Evolutionary conservation across 352 stramenopile species (phyloP), one percentile per base, ranked within the genome.

Genomic region (Globisporangium rhizosaccharum): DNA sequence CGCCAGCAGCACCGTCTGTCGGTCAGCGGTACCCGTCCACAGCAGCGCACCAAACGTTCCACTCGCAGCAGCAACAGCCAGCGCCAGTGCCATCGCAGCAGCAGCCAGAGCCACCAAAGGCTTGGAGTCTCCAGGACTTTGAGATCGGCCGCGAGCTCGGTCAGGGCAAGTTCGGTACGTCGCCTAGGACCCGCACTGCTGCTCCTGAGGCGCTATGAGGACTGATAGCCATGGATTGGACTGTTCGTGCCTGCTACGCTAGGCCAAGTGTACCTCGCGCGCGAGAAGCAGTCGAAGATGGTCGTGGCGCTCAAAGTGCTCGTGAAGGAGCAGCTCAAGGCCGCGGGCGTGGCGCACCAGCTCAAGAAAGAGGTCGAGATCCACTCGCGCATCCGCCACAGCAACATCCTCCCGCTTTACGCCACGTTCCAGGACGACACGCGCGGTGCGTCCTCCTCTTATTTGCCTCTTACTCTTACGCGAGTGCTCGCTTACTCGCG

Each of bases 301-400:
- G 62, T 87, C 46, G 75, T 97, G n/a, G 90, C 90, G 28, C 68
- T 97, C 28, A 97, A 97, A 62, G 80, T 97, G 57, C 68, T 97
- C 33, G 84, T 93, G n/a, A 97, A 97, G 56, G 77, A 88, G 17
- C 80, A 92, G 48, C 65, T 96, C 11, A 82, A 80, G 17, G 63
- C 71, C 11, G 71, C 76, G 1, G 82, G 82, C 30, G 82, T 90
- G 0, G 72, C 79, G 9, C 76, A 96, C 30, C 88, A 96, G 51
- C 72, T 97, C 2, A 67, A 75, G 41, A 90, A 96, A 53, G 91
- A 98, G 67, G 87, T 96, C 18, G 89, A 97, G 60, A 93, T 98
- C 59, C 91, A 97, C 59, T 94, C 79, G 28, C 82, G 84, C 5
- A 93, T 97, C 57, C 75, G 79, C 11, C 88, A 97, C 63, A 67